Evolutionary conservation across 164 flowering plant species (phyloP).

Genomic region (Piper longum): DNA sequence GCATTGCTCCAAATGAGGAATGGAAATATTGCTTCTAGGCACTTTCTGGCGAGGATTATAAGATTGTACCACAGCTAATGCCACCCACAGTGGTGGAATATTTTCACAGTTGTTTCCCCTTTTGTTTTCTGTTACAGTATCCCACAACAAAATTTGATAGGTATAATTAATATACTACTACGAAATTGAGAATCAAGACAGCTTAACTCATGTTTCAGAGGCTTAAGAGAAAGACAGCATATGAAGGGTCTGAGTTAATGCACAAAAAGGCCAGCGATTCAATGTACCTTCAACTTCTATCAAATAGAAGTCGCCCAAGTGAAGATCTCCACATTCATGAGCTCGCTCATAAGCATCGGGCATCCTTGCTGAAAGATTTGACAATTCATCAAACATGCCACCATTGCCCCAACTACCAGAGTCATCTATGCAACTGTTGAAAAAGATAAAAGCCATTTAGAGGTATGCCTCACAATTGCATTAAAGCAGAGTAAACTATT

Average conservation of each 20-base stretch:
- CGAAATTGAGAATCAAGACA: no score
- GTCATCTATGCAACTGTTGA: constrained; percentile 71
- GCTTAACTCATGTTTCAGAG: no score
- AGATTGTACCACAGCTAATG: constrained; percentile 84
- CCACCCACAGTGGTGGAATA: constrained; percentile 48
- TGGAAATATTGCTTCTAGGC: constrained; percentile 65
- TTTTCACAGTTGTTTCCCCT: constrained; percentile 8
- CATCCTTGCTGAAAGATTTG: constrained; percentile 42
- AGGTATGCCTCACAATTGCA: not conserved
- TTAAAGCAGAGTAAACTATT: no score
- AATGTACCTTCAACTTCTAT: constrained; percentile 44
- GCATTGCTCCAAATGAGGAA: constrained; percentile 62
- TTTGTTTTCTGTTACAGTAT: constrained; percentile 21
- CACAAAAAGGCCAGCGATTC: not conserved
- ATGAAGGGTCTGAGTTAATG: no score
- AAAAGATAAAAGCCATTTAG: not conserved
- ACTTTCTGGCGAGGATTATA: constrained; percentile 77
- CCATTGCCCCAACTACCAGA: constrained; percentile 94
- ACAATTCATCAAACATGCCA: constrained; percentile 88
- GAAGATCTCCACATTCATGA: constrained; percentile 69
- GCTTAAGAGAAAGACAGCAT: no score
- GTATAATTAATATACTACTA: no score
- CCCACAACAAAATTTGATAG: not conserved
- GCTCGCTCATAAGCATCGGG: constrained; percentile 62
- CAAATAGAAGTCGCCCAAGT: constrained; percentile 87